phyloP scores from a whole-genome alignment of 768 basidiomycete species.

The Asterophora parasitica region DNA sequence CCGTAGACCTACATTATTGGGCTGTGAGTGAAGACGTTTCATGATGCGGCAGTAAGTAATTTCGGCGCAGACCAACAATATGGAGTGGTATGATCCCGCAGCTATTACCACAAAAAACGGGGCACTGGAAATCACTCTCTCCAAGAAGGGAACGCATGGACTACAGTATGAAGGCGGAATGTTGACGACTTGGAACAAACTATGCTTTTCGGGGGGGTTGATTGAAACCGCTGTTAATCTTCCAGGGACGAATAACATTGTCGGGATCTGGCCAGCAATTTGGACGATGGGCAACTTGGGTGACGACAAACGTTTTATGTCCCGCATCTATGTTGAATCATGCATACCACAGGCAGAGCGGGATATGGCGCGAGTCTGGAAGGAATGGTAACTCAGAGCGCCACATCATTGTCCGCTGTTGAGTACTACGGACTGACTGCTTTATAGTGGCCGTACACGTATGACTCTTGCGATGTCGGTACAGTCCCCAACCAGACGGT shows the following conservation, averaged over 20 bases:
- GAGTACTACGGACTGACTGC: slow-evolving; percentile 1
- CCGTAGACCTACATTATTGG: slow-evolving; percentile 79
- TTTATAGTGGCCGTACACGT: slow-evolving; percentile 60
- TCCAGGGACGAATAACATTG: slow-evolving; percentile 61
- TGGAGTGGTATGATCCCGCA: slow-evolving; percentile 89
- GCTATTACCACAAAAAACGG: slow-evolving; percentile 74
- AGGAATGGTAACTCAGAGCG: slow-evolving; percentile 46
- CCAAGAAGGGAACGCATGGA: slow-evolving; percentile 58
- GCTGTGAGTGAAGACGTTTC: slow-evolving; percentile 30
- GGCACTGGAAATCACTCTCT: slow-evolving; percentile 70
- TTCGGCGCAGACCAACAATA: slow-evolving; percentile 51
- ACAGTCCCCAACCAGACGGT: slow-evolving; percentile 72
- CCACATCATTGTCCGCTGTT: background rate
- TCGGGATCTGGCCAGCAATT: slow-evolving; percentile 75
- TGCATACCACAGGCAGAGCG: slow-evolving; percentile 52
- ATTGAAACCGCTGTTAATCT: slow-evolving; percentile 65
- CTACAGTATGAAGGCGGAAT: slow-evolving; percentile 71
- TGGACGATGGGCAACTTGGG: slow-evolving; percentile 82
- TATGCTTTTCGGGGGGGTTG: slow-evolving; percentile 90
- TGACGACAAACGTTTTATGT: slow-evolving; percentile 15
- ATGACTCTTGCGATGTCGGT: slow-evolving; percentile 75
- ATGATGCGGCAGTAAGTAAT: background rate
- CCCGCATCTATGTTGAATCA: background rate
- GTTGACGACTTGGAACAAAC: slow-evolving; percentile 80
- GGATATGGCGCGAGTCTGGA: slow-evolving; percentile 87